Percentiles rank a stretch among this genome's conserved stretches.
Conservation (phyloP, 208 protist genomes). For the Phytomonas sp. region DNA sequence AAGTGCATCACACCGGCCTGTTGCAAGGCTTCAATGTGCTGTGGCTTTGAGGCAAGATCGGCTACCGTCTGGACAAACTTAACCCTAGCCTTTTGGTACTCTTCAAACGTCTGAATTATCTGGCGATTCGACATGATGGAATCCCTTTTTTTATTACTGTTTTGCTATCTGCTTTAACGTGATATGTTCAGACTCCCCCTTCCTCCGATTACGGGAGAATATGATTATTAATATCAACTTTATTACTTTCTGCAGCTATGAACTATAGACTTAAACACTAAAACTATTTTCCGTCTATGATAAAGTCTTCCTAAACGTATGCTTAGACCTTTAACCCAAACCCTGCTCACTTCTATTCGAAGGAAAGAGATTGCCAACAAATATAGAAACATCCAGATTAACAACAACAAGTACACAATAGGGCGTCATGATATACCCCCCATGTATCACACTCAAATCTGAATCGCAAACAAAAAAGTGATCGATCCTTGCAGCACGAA, state of each 20-base stretch:
- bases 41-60: slow-evolving; percentile 92
- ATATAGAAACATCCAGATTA: background rate
- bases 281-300: background rate
- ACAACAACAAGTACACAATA: background rate
- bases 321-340: background rate
- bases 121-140: slow-evolving; percentile 74
- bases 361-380: background rate
- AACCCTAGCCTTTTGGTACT: slow-evolving; percentile 95
- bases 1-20: slow-evolving; percentile 95
- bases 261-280: background rate
- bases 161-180: background rate
- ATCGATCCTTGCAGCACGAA: background rate
- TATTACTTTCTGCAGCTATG: background rate
- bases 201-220: background rate
- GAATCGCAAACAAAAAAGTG: background rate
- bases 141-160: background rate
- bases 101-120: slow-evolving; percentile 94
- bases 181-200: background rate
- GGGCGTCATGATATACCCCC: background rate
- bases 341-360: background rate
- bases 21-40: slow-evolving; percentile 95
- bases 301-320: background rate
- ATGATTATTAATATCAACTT: background rate
- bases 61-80: slow-evolving; percentile 95
- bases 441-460: background rate